Evolutionary conservation across 2,329 filamentous ascomycete species (phyloP).

Genomic region (Pseudogymnoascus sp.): DNA sequence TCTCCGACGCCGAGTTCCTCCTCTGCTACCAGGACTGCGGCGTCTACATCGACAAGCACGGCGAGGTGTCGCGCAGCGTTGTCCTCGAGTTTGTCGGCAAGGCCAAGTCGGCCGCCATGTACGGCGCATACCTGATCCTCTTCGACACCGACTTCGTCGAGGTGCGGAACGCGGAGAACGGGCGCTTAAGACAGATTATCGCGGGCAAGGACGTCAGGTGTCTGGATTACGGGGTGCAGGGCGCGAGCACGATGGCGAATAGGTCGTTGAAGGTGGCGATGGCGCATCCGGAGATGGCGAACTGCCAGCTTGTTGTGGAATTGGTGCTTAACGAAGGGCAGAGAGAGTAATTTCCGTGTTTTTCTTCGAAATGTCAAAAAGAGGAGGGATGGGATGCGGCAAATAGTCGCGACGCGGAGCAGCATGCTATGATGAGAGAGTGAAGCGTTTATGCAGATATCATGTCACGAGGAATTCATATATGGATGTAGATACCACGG

Average conservation of each 20-base stretch:
- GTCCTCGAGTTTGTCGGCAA: slow-evolving; percentile 99
- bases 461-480: slow-evolving; percentile 3
- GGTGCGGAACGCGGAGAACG: slow-evolving; percentile 93
- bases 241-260: slow-evolving; percentile 43
- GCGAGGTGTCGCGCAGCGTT: slow-evolving; percentile 84
- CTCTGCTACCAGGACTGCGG: slow-evolving; percentile 93
- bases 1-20: slow-evolving; percentile 86
- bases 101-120: slow-evolving; percentile 78
- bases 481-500: slow-evolving; percentile 9
- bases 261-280: slow-evolving; percentile 89
- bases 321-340: slow-evolving; percentile 87
- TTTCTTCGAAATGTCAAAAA: not conserved
- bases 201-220: slow-evolving; percentile 82
- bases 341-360: slow-evolving; percentile 22
- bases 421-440: not conserved
- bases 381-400: not conserved
- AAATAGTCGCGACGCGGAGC: not conserved
- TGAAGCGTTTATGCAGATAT: not conserved
- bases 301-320: slow-evolving; percentile 83
- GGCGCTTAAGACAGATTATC: slow-evolving; percentile 86
- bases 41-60: slow-evolving; percentile 96
- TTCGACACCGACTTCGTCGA: slow-evolving; percentile 97
- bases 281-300: slow-evolving; percentile 81
- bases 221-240: slow-evolving; percentile 70
- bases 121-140: slow-evolving; percentile 81